Evolutionary conservation across 2,329 filamentous ascomycete species (phyloP).

Genomic region (Bertia moriformis): DNA sequence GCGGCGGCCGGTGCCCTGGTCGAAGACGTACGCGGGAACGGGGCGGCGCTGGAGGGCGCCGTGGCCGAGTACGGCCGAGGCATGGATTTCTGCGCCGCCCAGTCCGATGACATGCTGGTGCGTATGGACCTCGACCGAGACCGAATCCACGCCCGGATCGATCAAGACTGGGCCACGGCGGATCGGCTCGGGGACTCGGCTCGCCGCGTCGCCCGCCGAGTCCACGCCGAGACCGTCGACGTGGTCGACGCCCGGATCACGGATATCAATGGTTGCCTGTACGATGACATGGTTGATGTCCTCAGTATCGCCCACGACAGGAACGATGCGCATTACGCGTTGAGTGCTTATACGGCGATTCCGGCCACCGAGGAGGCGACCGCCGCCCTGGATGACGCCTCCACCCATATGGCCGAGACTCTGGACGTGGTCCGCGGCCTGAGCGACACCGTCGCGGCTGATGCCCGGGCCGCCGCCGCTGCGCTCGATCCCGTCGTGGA

Average conservation of each 20-base stretch:
- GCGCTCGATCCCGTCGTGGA: conserved; percentile 33
- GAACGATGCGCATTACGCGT: too few species aligned
- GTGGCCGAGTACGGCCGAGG: conserved; percentile 52
- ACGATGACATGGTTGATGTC: too few species aligned
- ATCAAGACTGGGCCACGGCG: conserved; percentile 82
- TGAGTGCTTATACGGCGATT: too few species aligned
- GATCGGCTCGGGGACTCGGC: conserved; percentile 47
- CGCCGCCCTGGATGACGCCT: too few species aligned
- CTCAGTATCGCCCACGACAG: too few species aligned
- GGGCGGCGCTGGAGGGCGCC: conserved; percentile 47
- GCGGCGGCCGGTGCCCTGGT: conserved; percentile 48
- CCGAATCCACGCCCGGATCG: conserved; percentile 64
- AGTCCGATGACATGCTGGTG: conserved; percentile 54
- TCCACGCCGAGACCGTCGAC: conserved; percentile 77
- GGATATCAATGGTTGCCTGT: too few species aligned
- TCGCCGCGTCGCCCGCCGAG: conserved; percentile 43
- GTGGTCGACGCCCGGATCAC: conserved; percentile 81
- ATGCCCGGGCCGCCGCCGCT: conserved; percentile 44
- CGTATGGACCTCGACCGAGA: conserved; percentile 63
- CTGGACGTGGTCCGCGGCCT: conserved; percentile 54
- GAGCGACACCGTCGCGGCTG: conserved; percentile 41
- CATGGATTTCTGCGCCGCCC: conserved; percentile 62
- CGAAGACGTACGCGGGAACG: conserved; percentile 49
- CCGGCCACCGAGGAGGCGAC: too few species aligned
- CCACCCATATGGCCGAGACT: too few species aligned